These are phyloP conservation scores for Ramaria rubella DNA, from an alignment of 768 basidiomycete genomes.

Conservation along the genomic window DNA sequence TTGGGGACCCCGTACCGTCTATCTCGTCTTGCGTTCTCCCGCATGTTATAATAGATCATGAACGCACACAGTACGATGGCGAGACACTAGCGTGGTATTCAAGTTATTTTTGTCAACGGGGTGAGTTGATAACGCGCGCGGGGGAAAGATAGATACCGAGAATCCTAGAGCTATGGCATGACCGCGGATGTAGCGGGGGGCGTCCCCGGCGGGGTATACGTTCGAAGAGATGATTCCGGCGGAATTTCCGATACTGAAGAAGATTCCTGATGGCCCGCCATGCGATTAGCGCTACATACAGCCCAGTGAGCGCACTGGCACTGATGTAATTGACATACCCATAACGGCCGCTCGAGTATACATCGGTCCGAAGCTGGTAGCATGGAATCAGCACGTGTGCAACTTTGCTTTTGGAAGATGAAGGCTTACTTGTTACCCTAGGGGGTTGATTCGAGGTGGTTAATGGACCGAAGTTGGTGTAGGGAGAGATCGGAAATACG, in stretches of 20 bases:
- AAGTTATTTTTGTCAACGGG: no score
- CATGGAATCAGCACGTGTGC: neutral
- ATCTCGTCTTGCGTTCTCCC: constrained; percentile 33
- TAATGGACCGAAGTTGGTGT: neutral
- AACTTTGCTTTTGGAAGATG: no score
- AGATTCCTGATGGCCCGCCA: no score
- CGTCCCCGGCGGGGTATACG: constrained; percentile 14
- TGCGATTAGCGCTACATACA: no score
- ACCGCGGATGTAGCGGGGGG: constrained; percentile 18
- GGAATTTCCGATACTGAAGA: constrained; percentile 22
- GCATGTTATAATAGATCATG: constrained; percentile 22
- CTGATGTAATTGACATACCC: constrained; percentile 11
- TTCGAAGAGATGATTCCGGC: constrained; percentile 19
- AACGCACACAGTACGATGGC: constrained; percentile 16
- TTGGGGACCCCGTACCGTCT: constrained; percentile 23
- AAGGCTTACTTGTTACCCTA: constrained; percentile 18
- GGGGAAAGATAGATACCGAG: no score
- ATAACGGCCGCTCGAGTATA: constrained; percentile 22
- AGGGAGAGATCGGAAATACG: neutral
- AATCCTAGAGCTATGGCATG: constrained; percentile 22
- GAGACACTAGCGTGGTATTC: no score
- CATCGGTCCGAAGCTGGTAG: constrained; percentile 13
- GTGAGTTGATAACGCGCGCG: no score
- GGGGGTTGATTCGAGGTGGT: no score
- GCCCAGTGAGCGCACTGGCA: no score